Evolutionary conservation across 176 grass and related monocot species (phyloP), one percentile per base, ranked within the genome.

Genomic region (Phyllostachys edulis): DNA sequence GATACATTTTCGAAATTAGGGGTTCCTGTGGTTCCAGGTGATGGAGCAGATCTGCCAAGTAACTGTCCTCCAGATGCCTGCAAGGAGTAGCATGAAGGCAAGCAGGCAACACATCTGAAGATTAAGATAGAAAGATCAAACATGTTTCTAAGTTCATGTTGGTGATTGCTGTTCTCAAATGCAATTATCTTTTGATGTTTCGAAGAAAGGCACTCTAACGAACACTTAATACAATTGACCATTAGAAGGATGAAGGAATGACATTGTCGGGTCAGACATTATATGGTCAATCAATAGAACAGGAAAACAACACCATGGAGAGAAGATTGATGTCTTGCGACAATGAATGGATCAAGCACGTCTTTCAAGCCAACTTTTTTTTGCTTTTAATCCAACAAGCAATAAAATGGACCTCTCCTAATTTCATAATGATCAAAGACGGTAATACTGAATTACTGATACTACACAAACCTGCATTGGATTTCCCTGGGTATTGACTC

Each of bases 1-100:
- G 89, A 95, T 60, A 91, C 93, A 74, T 91, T 95, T 55, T 98
- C 91, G 29, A 98, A 98, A 79, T 89, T 90, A 70, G 87, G 78
- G 40, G 85, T 89, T 60, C 87, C 87, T 54, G 87, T 46, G 8
- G 78, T 79, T 88, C 87, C 91, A 67, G 96, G 96, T 67, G 96
- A 98, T 78, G 96, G 93, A 29, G 87, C 91, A 80, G 89, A 84
- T 88, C 96, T 93, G 49, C 85, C 93, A 85, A 86, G 81, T 52
- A 92, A 85, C 63, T 97, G 94, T 46, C 78, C 80, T 77, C 89
- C 93, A 71, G 92, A 77, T 85, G 79, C 86, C 93, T 98, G 89
- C 80, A 80, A 80, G 54, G 14, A 47, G 13, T 37, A 68, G 81
- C 23, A 85, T 7, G 13, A 85, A 85, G 13, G 50, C 65, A 61